Percentiles rank a stretch among this genome's conserved stretches.
These are phyloP conservation scores for Amborella trichopoda DNA, from an alignment of 164 flowering plant genomes.

Conservation along the genomic window DNA sequence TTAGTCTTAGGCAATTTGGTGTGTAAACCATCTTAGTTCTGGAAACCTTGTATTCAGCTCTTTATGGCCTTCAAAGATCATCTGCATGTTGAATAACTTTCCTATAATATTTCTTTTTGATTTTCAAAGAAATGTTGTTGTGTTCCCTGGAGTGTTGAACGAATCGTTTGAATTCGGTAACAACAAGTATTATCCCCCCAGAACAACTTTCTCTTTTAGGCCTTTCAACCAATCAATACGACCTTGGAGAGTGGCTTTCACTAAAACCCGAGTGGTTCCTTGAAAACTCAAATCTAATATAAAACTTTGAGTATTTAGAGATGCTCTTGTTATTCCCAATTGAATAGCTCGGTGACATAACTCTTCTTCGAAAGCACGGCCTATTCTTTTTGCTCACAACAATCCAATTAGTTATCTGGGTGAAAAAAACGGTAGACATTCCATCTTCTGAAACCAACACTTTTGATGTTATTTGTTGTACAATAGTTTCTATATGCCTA, in stretches of 20 bases:
- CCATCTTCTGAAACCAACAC: neutral
- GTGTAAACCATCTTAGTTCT: too few species aligned
- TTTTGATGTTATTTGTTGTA: too few species aligned
- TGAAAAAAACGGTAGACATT: neutral
- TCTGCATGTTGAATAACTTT: too few species aligned
- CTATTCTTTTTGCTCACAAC: neutral
- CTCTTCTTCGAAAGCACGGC: constrained; percentile 15
- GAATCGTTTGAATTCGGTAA: neutral
- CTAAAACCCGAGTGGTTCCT: constrained; percentile 1
- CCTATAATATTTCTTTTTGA: neutral
- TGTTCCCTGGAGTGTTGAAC: neutral
- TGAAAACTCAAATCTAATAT: constrained; percentile 5
- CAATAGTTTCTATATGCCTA: too few species aligned
- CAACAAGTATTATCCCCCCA: neutral
- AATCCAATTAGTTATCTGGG: neutral
- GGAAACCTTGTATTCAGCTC: too few species aligned
- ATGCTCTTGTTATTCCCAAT: constrained; percentile 15
- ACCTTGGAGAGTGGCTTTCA: neutral
- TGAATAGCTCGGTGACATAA: constrained; percentile 12
- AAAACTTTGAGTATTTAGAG: constrained; percentile 14
- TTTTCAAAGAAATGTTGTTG: neutral
- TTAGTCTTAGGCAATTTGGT: too few species aligned
- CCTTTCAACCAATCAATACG: constrained; percentile 7
- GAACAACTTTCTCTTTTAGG: constrained; percentile 4
- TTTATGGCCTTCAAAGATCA: too few species aligned